A percentile compares a stretch with the other conserved stretches of the same genome.
Evolutionary conservation across 164 flowering plant species (phyloP).

Genomic region (Macadamia integrifolia): DNA sequence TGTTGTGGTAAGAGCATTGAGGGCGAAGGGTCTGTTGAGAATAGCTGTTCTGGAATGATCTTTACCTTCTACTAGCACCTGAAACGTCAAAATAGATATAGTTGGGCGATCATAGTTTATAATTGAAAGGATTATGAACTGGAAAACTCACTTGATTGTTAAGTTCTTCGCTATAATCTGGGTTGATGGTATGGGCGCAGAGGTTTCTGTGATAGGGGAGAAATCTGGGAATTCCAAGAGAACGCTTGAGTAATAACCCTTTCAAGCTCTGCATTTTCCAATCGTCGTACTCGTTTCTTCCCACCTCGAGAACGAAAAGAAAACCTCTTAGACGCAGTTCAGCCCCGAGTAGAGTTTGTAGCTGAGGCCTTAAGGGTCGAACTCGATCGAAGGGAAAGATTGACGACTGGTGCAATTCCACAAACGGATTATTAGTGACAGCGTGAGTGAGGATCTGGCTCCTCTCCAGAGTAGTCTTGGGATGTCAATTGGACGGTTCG

Average conservation of each 20-base stretch:
- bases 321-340: neutral
- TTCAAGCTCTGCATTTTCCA: conserved; percentile 40
- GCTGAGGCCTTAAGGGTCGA: no score
- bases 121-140: neutral
- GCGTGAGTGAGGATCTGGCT: no score
- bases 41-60: conserved; percentile 71
- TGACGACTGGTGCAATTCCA: no score
- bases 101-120: neutral
- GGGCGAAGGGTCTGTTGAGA: conserved; percentile 70
- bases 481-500: no score
- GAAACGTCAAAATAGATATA: conserved; percentile 12
- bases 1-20: conserved; percentile 66
- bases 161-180: conserved; percentile 26
- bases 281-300: neutral
- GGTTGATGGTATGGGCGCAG: conserved; percentile 44
- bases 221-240: conserved; percentile 20
- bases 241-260: conserved; percentile 21
- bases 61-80: conserved; percentile 86
- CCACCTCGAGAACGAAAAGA: no score
- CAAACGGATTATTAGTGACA: no score
- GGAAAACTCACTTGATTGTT: conserved; percentile 37
- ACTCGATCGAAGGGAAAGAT: no score
- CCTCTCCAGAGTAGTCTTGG: no score
- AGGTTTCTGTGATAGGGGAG: conserved; percentile 26
- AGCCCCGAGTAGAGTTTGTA: no score